These are phyloP conservation scores for Nissolia schottii DNA, from an alignment of 306 rosid genomes.

Conservation along the genomic window DNA sequence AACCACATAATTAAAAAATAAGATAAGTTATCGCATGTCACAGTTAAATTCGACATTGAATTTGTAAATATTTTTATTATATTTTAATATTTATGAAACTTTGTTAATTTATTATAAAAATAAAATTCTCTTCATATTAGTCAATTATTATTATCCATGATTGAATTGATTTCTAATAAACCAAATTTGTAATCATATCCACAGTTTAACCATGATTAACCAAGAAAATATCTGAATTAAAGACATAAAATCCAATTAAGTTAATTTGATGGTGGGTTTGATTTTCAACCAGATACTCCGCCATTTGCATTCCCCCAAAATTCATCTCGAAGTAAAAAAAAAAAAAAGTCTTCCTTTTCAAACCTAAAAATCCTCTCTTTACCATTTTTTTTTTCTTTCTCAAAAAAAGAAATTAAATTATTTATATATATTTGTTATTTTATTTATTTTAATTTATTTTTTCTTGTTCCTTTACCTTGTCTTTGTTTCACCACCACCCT, in stretches of 20 bases:
- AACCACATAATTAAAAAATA: too few species aligned
- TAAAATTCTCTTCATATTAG: too few species aligned
- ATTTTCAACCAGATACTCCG: background rate
- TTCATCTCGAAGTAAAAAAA: background rate
- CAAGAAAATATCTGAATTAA: background rate
- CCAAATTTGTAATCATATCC: background rate
- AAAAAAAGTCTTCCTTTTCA: background rate
- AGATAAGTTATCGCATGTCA: too few species aligned
- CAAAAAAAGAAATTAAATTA: background rate
- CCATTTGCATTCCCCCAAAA: background rate
- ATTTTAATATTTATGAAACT: too few species aligned
- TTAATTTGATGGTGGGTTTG: background rate
- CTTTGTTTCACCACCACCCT: conserved; percentile 38
- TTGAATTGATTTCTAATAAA: background rate
- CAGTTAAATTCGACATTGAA: background rate
- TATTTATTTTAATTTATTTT: conserved; percentile 13
- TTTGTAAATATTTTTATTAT: background rate
- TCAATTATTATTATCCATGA: background rate
- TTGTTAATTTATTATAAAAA: too few species aligned
- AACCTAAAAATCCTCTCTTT: background rate
- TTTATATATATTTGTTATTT: too few species aligned
- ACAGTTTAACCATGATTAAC: background rate
- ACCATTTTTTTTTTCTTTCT: background rate
- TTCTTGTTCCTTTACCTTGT: conserved; percentile 52
- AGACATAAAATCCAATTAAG: background rate